phyloP scores from a whole-genome alignment of 495 filamentous ascomycete species.

The Staphylotrichum longicolle region DNA sequence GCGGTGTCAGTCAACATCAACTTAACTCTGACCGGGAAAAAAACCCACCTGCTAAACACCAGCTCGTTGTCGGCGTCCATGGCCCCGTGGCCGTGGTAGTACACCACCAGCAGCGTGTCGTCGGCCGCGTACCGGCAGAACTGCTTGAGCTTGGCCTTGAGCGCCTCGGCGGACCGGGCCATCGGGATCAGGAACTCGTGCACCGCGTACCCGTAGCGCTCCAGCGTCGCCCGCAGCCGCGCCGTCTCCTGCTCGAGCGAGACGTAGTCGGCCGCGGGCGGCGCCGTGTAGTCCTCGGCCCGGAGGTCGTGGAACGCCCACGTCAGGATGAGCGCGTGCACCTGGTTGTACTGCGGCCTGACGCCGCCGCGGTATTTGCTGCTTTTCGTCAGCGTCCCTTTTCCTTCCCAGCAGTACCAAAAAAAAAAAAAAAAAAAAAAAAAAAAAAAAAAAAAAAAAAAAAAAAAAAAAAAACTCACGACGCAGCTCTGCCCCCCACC shows the following conservation, averaged over 20 bases:
- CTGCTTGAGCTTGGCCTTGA: conserved; percentile 21
- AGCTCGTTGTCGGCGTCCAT: conserved; percentile 37
- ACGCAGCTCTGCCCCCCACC: conserved; percentile 2
- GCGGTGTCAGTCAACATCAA: background rate
- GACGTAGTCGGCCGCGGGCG: conserved; percentile 27
- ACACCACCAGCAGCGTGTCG: conserved; percentile 35
- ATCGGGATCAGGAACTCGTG: conserved; percentile 35
- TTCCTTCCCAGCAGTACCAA: background rate
- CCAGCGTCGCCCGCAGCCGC: conserved; percentile 30
- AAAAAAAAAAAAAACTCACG: conserved; percentile 20
- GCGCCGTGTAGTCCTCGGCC: conserved; percentile 29
- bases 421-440: conserved; percentile 5
- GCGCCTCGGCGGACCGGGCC: conserved; percentile 22
- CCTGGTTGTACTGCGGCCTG: conserved; percentile 28
- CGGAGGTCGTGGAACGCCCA: conserved; percentile 37
- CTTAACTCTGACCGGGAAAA: too few relatives aligned
- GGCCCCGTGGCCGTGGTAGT: conserved; percentile 38
- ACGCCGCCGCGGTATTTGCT: conserved; percentile 14
- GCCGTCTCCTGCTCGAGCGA: conserved; percentile 36
- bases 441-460: conserved; percentile 6
- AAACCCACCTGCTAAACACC: conserved; percentile 34
- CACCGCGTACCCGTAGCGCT: conserved; percentile 31
- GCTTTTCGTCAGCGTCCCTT: conserved; percentile 5
- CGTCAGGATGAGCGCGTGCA: conserved; percentile 35
- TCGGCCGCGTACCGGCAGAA: conserved; percentile 29